phyloP scores from a whole-genome alignment of 164 flowering plant species.

The Vitis riparia region DNA sequence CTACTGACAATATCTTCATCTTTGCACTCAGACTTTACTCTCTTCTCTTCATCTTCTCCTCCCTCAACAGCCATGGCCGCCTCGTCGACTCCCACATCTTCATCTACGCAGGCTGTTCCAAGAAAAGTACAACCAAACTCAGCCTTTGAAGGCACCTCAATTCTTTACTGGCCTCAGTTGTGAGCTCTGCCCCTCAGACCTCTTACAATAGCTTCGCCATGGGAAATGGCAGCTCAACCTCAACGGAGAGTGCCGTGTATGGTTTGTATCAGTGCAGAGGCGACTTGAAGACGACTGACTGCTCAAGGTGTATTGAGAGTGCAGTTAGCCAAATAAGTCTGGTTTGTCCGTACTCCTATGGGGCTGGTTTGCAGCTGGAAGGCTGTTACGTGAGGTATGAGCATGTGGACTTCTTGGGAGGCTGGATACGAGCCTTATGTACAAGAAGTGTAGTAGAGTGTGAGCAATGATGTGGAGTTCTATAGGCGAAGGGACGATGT shows the following conservation, averaged over 20 bases:
- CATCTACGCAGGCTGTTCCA: constrained; percentile 86
- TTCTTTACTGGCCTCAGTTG: constrained; percentile 59
- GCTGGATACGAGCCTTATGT: constrained; percentile 55
- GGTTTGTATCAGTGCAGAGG: constrained; percentile 95
- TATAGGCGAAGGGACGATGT: constrained; percentile 76
- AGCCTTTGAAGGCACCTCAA: constrained; percentile 62
- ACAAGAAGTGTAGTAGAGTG: constrained; percentile 68
- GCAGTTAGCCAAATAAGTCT: constrained; percentile 57
- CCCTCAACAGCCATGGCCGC: constrained; percentile 13
- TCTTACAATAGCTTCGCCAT: constrained; percentile 56
- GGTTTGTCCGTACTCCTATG: constrained; percentile 61
- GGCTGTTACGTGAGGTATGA: constrained; percentile 70
- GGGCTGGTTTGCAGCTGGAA: constrained; percentile 69
- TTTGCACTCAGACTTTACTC: constrained; percentile 18
- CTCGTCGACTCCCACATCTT: constrained; percentile 38
- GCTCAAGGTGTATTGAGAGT: constrained; percentile 54
- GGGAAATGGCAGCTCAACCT: constrained; percentile 42
- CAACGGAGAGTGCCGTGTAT: constrained; percentile 40
- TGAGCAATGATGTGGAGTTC: constrained; percentile 58
- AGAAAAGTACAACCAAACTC: constrained; percentile 63
- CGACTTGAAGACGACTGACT: constrained; percentile 52
- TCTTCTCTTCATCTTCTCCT: constrained; percentile 25
- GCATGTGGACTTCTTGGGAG: constrained; percentile 56
- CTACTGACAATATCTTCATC: constrained; percentile 16
- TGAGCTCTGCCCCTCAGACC: constrained; percentile 51